Evolutionary conservation across 2,329 filamentous ascomycete species (phyloP).

Genomic region (Stenocarpella maydis): DNA sequence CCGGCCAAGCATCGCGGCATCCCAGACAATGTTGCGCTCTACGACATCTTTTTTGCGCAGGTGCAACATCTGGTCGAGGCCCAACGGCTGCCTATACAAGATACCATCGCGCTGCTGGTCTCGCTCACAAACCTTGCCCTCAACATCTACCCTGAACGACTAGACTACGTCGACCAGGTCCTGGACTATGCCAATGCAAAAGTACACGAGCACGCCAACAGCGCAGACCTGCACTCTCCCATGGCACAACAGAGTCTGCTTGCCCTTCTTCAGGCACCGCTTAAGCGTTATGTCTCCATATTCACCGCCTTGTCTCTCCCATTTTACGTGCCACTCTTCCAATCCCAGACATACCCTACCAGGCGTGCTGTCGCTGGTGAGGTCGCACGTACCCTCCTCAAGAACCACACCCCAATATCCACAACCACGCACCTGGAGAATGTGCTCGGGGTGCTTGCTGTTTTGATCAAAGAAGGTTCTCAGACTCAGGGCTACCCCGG

Average conservation of each 20-base stretch:
- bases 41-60: conserved; percentile 97
- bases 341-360: conserved; percentile 92
- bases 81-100: conserved; percentile 90
- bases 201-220: conserved; percentile 88
- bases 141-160: conserved; percentile 90
- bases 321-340: conserved; percentile 87
- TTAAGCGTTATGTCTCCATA: conserved; percentile 89
- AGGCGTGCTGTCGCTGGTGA: conserved; percentile 90
- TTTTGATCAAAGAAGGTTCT: conserved; percentile 91
- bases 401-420: conserved; percentile 81
- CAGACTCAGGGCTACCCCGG: conserved; percentile 89
- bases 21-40: conserved; percentile 83
- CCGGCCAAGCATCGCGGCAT: conserved; percentile 60
- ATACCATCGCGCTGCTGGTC: conserved; percentile 92
- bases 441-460: conserved; percentile 85
- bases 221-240: conserved; percentile 90
- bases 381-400: conserved; percentile 82
- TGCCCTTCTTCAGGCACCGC: conserved; percentile 86
- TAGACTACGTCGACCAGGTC: conserved; percentile 96
- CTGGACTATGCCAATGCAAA: conserved; percentile 88
- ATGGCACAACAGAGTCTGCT: conserved; percentile 89
- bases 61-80: conserved; percentile 93
- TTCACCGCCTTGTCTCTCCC: conserved; percentile 96
- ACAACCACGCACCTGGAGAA: conserved; percentile 84
- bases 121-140: conserved; percentile 92